Conservation (phyloP, 768 basidiomycete genomes). For the Suillus plorans region DNA sequence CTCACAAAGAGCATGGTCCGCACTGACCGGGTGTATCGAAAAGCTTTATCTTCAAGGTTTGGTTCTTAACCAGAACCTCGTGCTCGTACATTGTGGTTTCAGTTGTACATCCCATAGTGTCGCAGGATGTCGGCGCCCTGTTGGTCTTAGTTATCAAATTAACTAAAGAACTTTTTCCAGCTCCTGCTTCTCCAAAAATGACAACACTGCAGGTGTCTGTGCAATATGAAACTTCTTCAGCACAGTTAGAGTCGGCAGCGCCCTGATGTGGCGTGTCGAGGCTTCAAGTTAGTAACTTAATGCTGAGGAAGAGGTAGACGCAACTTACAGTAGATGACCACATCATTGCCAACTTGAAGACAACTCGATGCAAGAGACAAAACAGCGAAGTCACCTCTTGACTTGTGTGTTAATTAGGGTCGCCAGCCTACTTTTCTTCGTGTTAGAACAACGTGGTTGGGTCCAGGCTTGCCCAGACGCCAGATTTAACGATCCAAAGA, state of each 20-base stretch:
- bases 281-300: neutral
- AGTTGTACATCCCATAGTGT: slow-evolving; percentile 38
- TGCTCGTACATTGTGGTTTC: slow-evolving; percentile 25
- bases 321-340: neutral
- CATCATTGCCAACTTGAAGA: neutral
- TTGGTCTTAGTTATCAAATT: slow-evolving; percentile 35
- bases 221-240: neutral
- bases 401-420: neutral
- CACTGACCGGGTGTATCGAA: slow-evolving; percentile 34
- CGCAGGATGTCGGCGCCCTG: slow-evolving; percentile 31
- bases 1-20: neutral
- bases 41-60: slow-evolving; percentile 17
- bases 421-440: neutral
- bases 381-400: neutral
- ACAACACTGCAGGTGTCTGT: slow-evolving; percentile 31
- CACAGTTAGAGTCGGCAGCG: neutral
- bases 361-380: neutral
- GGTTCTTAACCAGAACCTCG: slow-evolving; percentile 14
- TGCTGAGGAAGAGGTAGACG: neutral
- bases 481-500: neutral
- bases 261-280: neutral
- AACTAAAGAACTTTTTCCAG: slow-evolving; percentile 43
- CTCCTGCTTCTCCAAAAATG: slow-evolving; percentile 45
- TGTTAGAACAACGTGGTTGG: neutral
- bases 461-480: neutral